Evolutionary conservation across 2,329 filamentous ascomycete species (phyloP).

Genomic region (Cryoendolithus antarcticus): DNA sequence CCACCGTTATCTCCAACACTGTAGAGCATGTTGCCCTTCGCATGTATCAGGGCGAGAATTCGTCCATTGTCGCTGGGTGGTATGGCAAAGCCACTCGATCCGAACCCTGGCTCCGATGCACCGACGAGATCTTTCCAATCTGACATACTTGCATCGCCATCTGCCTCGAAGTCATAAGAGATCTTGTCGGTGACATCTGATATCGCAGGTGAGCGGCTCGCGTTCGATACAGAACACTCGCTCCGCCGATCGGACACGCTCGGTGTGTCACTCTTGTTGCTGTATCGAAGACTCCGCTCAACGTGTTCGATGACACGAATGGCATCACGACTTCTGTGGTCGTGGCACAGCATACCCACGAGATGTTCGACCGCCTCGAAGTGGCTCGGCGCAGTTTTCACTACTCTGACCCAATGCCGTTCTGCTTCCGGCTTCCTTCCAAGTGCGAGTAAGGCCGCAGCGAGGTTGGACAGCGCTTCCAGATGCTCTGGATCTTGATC

Average conservation of each 20-base stretch:
- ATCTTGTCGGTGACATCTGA: conserved; percentile 46
- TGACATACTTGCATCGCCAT: conserved; percentile 28
- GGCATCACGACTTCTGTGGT: conserved; percentile 70
- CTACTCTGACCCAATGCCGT: conserved; percentile 71
- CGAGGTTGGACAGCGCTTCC: conserved; percentile 86
- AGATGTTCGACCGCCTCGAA: conserved; percentile 94
- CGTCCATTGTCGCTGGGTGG: conserved; percentile 80
- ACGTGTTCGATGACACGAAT: conserved; percentile 78
- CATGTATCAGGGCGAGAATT: conserved; percentile 85
- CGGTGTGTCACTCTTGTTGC: conserved; percentile 34
- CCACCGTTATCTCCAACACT: conserved; percentile 67
- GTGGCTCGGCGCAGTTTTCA: conserved; percentile 72
- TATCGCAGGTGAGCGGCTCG: conserved; percentile 40
- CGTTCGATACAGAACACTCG: conserved; percentile 43
- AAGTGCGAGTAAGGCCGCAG: conserved; percentile 75
- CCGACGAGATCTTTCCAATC: conserved; percentile 29
- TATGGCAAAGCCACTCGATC: conserved; percentile 73
- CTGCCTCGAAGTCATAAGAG: conserved; percentile 40
- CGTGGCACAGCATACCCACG: conserved; percentile 72
- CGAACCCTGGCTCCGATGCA: conserved; percentile 45
- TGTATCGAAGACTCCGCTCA: conserved; percentile 54
- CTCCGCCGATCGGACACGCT: conserved; percentile 42
- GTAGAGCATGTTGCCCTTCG: conserved; percentile 98
- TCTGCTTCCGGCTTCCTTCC: conserved; percentile 75
- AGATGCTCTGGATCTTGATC: conserved; percentile 56